These are phyloP conservation scores for Lepiota brunneoincarnata DNA, from an alignment of 768 basidiomycete species.

Conservation along the genomic window DNA sequence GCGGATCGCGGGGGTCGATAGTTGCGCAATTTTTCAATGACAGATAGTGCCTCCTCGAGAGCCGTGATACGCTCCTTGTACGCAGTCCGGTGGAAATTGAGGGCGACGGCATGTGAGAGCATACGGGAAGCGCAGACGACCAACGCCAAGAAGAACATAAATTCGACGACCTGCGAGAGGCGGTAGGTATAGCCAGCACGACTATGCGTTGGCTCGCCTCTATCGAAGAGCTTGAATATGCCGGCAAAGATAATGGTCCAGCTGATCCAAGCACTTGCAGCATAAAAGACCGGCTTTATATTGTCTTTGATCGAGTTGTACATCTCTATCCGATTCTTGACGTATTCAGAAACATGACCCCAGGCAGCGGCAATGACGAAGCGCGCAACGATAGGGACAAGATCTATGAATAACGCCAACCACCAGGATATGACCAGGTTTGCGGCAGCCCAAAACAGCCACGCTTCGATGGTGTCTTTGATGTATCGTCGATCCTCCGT, in stretches of 20 bases:
- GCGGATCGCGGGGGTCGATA: conserved; percentile 50
- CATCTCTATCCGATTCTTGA: conserved; percentile 66
- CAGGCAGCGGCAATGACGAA: conserved; percentile 56
- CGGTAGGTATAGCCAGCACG: conserved; percentile 59
- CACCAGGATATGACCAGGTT: conserved; percentile 80
- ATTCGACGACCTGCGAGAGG: conserved; percentile 61
- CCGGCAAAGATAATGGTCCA: conserved; percentile 74
- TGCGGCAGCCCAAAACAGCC: conserved; percentile 81
- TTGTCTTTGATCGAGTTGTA: conserved; percentile 71
- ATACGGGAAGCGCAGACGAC: conserved; percentile 63
- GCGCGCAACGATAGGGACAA: conserved; percentile 55
- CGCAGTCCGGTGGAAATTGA: conserved; percentile 75
- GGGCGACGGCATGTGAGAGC: conserved; percentile 68
- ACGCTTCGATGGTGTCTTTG: conserved; percentile 66
- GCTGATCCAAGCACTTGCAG: conserved; percentile 64
- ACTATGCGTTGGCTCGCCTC: conserved; percentile 35
- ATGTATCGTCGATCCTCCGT: conserved; percentile 56
- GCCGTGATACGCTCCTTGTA: conserved; percentile 67
- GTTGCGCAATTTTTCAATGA: conserved; percentile 65
- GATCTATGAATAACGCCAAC: conserved; percentile 68
- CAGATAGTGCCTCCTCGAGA: conserved; percentile 50
- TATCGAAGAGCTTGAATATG: conserved; percentile 59
- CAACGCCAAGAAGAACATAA: conserved; percentile 73
- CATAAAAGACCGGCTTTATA: conserved; percentile 72
- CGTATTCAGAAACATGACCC: conserved; percentile 72